Evolutionary conservation across 208 protist genomes (phyloP).

Genomic region (Crithidia thermophila): DNA sequence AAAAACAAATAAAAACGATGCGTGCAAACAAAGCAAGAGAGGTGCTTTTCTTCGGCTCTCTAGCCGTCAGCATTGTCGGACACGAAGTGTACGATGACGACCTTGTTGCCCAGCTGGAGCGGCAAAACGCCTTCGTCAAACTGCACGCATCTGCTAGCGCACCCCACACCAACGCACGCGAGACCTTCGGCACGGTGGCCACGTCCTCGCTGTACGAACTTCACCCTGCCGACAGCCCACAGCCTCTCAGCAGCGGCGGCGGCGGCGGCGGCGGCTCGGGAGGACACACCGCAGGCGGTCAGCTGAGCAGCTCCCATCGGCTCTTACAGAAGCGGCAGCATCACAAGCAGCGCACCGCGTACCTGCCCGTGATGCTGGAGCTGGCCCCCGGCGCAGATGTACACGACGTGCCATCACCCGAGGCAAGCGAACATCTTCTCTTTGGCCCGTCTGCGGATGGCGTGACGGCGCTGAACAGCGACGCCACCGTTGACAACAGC

Average conservation of each 20-base stretch:
- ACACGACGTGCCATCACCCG: constrained; percentile 24
- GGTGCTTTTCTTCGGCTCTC: constrained; percentile 67
- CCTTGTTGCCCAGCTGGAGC: constrained; percentile 37
- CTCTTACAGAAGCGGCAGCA: neutral
- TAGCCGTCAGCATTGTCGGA: constrained; percentile 56
- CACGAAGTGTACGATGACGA: constrained; percentile 46
- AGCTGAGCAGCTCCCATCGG: neutral
- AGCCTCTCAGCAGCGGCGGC: neutral
- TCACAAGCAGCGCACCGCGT: constrained; percentile 29
- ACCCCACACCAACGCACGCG: constrained; percentile 31
- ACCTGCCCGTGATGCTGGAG: constrained; percentile 70
- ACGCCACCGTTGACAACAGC: no score
- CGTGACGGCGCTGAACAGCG: constrained; percentile 21
- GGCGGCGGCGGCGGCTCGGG: no score
- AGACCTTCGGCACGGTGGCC: constrained; percentile 48
- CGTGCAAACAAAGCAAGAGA: constrained; percentile 22
- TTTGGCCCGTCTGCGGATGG: neutral
- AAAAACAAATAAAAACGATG: neutral
- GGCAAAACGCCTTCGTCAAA: constrained; percentile 36
- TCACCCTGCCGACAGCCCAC: neutral
- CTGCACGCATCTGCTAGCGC: constrained; percentile 41
- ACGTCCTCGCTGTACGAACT: constrained; percentile 44
- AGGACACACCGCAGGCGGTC: no score
- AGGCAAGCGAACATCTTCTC: constrained; percentile 20
- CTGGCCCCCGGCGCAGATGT: constrained; percentile 29